phyloP scores from a whole-genome alignment of 345 rosid genomes.

The Hypericum perforatum region DNA sequence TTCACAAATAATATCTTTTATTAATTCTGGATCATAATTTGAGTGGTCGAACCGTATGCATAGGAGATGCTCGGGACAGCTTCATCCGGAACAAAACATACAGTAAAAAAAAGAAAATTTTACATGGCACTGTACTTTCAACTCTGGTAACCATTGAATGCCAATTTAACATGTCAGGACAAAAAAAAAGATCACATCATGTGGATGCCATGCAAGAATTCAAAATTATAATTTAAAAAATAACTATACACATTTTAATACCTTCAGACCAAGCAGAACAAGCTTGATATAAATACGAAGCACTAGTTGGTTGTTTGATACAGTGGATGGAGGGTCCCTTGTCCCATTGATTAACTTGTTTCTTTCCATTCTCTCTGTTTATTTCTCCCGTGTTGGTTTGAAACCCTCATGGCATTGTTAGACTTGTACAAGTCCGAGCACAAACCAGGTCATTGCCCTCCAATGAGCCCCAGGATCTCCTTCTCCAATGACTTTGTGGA shows the following conservation, averaged over 20 bases:
- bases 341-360: not conserved
- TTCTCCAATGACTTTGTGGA: conserved; percentile 79
- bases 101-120: conserved; percentile 3
- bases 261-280: not conserved
- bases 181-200: conserved; percentile 48
- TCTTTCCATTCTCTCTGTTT: not conserved
- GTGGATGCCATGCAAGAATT: conserved; percentile 31
- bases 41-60: too few relatives aligned
- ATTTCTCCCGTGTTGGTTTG: not conserved
- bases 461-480: conserved; percentile 86
- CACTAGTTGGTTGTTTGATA: conserved; percentile 1
- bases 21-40: too few relatives aligned
- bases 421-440: not conserved
- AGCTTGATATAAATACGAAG: not conserved
- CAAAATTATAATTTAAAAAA: conserved; percentile 12
- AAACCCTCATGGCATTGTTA: not conserved
- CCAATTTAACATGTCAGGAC: conserved; percentile 32
- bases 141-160: not conserved
- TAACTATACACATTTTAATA: too few relatives aligned
- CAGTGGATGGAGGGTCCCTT: conserved; percentile 1
- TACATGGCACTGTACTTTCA: conserved; percentile 6
- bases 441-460: conserved; percentile 12
- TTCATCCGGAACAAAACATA: conserved; percentile 1
- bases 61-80: too few relatives aligned
- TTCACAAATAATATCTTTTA: too few relatives aligned